These are phyloP conservation scores for Zopfia rhizophila DNA, from an alignment of 2,329 filamentous ascomycete genomes.

Conservation along the genomic window DNA sequence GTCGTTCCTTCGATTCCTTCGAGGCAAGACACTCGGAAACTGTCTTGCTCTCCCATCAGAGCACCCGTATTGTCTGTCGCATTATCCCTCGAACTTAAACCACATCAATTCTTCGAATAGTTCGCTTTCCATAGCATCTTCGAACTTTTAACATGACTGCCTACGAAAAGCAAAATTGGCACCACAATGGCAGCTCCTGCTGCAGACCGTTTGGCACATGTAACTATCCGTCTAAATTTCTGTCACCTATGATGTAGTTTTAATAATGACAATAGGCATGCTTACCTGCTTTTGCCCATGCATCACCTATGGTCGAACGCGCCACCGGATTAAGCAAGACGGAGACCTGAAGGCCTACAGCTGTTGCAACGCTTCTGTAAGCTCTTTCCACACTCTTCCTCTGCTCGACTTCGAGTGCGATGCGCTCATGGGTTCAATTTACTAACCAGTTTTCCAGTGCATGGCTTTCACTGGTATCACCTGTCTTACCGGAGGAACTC, in stretches of 20 bases:
- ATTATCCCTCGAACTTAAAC: too few relatives aligned
- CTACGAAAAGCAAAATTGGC: conserved; percentile 41
- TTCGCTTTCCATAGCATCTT: too few relatives aligned
- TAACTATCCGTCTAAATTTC: conserved; percentile 20
- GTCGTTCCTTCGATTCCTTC: too few relatives aligned
- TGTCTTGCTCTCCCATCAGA: too few relatives aligned
- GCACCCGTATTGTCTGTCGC: too few relatives aligned
- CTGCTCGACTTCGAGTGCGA: background rate
- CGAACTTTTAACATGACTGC: conserved; percentile 30
- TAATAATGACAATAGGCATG: conserved; percentile 33
- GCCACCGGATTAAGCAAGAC: conserved; percentile 41
- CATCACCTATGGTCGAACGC: conserved; percentile 42
- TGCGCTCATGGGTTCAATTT: conserved; percentile 5
- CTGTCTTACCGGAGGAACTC: conserved; percentile 33
- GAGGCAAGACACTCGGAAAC: too few relatives aligned
- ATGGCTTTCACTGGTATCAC: conserved; percentile 35
- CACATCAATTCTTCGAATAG: too few relatives aligned
- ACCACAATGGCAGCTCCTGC: conserved; percentile 40
- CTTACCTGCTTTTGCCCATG: conserved; percentile 48
- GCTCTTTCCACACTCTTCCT: background rate
- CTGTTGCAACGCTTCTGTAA: conserved; percentile 40
- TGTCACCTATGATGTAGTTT: background rate
- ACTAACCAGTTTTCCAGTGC: conserved; percentile 28
- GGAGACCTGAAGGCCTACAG: conserved; percentile 40
- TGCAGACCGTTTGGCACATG: conserved; percentile 43